phyloP scores from a whole-genome alignment of 1,284 basidiomycete genomes.

The Heterobasidion parviporum region DNA sequence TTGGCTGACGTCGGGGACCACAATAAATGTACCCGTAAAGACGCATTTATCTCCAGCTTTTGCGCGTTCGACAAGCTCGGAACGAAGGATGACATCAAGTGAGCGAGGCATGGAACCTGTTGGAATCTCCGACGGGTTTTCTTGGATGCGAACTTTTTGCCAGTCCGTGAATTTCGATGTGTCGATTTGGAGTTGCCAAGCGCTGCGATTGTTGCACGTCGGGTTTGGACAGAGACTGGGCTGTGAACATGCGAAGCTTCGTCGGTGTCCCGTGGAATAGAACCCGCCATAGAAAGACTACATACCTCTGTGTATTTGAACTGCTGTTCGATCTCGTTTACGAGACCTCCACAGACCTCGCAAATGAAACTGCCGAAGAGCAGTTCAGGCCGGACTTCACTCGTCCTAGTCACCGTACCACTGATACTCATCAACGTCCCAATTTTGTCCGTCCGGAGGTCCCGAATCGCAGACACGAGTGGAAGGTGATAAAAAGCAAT shows the following conservation, averaged over 20 bases:
- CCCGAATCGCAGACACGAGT: conserved; percentile 91
- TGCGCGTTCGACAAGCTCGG: conserved; percentile 93
- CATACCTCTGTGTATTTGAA: conserved; percentile 97
- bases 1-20: conserved; percentile 97
- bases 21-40: conserved; percentile 97
- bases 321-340: conserved; percentile 97
- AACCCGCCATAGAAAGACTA: neutral
- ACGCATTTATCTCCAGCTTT: conserved; percentile 99
- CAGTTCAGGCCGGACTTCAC: conserved; percentile 94
- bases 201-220: conserved; percentile 83
- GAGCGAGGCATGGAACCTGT: conserved; percentile 98
- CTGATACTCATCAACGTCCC: conserved; percentile 91
- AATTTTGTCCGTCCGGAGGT: conserved; percentile 87
- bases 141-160: conserved; percentile 99
- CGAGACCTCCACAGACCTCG: conserved; percentile 77
- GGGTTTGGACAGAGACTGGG: conserved; percentile 92
- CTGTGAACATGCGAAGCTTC: conserved; percentile 28
- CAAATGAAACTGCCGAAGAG: conserved; percentile 93
- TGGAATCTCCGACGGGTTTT: conserved; percentile 98
- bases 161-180: conserved; percentile 97
- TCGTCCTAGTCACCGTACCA: conserved; percentile 95
- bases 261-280: neutral
- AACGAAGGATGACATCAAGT: conserved; percentile 91
- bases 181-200: conserved; percentile 95
- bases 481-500: conserved; percentile 97